A percentile compares a stretch with the other conserved stretches of the same genome.
These are phyloP conservation scores for Dactylorhiza incarnata DNA, from an alignment of 106 monocot species.

Conservation along the genomic window DNA sequence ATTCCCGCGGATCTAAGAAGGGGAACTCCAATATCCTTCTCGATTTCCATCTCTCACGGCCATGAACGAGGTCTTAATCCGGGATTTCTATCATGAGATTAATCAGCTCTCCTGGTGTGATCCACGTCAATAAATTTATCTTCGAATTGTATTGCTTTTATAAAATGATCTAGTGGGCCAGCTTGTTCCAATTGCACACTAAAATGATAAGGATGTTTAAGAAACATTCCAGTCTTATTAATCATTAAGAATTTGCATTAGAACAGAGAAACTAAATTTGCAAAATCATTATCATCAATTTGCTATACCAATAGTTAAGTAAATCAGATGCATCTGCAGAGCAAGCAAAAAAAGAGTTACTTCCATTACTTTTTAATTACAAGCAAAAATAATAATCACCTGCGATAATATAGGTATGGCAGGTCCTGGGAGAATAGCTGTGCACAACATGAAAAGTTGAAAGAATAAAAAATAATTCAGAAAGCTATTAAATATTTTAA, in stretches of 20 bases:
- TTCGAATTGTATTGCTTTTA: neutral
- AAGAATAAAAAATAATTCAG: neutral
- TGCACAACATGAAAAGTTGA: slow-evolving; percentile 4
- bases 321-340: neutral
- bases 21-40: too few relatives aligned
- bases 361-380: neutral
- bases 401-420: slow-evolving; percentile 79
- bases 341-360: neutral
- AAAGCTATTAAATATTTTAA: neutral
- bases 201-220: neutral
- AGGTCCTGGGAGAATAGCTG: slow-evolving; percentile 79
- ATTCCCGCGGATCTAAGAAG: too few relatives aligned
- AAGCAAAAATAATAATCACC: slow-evolving; percentile 24
- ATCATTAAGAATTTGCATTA: neutral
- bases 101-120: neutral
- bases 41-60: too few relatives aligned
- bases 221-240: neutral
- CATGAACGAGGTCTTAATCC: too few relatives aligned
- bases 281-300: neutral
- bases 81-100: neutral
- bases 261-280: neutral
- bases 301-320: neutral
- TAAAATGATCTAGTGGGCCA: neutral
- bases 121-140: neutral
- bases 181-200: neutral